phyloP scores from a whole-genome alignment of 1,284 basidiomycete genomes.

The Malassezia cuniculi region DNA sequence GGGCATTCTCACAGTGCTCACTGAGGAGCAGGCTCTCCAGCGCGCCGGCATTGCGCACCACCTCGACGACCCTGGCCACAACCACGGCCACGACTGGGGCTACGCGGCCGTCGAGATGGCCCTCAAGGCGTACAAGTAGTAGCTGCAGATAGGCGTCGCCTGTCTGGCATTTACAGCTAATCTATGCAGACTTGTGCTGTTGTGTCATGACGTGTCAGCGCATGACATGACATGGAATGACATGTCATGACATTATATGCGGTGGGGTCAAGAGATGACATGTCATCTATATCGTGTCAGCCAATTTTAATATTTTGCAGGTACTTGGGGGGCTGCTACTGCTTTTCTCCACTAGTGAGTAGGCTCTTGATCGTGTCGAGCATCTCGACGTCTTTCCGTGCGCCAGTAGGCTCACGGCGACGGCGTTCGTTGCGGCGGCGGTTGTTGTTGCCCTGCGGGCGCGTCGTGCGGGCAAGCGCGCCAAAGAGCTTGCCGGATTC shows the following conservation, averaged over 20 bases:
- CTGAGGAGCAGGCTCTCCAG: constrained; percentile 84
- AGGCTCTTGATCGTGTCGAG: constrained; percentile 15
- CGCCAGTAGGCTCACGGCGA: constrained; percentile 4
- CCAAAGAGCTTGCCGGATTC: constrained; percentile 12
- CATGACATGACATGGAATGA: not conserved
- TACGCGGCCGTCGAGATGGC: constrained; percentile 70
- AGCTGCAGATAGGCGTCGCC: too few species aligned
- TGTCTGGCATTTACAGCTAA: not conserved
- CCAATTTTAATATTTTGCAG: too few species aligned
- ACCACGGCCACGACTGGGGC: constrained; percentile 94
- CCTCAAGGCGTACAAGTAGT: constrained; percentile 25
- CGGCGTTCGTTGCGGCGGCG: constrained; percentile 11
- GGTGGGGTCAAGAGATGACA: too few species aligned
- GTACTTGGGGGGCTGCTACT: too few species aligned
- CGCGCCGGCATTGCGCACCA: constrained; percentile 63
- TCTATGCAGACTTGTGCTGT: not conserved
- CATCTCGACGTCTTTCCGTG: constrained; percentile 13
- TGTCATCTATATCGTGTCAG: too few species aligned
- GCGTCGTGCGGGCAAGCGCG: constrained; percentile 8
- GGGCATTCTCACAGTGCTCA: constrained; percentile 84
- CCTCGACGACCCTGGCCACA: constrained; percentile 64
- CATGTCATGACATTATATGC: too few species aligned
- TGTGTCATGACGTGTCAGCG: not conserved
- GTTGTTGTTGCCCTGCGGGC: constrained; percentile 1
- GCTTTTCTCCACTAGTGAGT: constrained; percentile 1